phyloP scores from a whole-genome alignment of 1,284 basidiomycete species.

The Apiotrichum veenhuisii region DNA sequence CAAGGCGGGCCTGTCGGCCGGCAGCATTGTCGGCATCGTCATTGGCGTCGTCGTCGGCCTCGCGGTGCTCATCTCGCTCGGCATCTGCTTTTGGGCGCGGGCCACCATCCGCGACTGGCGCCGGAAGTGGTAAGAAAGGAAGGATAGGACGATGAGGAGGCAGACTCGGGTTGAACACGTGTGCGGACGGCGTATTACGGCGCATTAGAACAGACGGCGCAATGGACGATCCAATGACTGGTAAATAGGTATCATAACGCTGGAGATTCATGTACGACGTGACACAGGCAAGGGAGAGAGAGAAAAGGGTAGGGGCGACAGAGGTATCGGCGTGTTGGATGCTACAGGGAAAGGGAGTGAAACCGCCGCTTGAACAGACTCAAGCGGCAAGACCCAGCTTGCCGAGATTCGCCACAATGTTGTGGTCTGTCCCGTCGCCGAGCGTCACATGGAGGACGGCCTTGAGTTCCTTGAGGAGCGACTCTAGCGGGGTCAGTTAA shows the following conservation, averaged over 20 bases:
- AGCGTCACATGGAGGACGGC: slow-evolving; percentile 32
- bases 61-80: neutral
- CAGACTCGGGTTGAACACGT: too few relatives aligned
- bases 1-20: slow-evolving; percentile 55
- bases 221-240: too few relatives aligned
- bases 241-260: too few relatives aligned
- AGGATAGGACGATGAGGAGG: too few relatives aligned
- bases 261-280: too few relatives aligned
- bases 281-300: too few relatives aligned
- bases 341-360: too few relatives aligned
- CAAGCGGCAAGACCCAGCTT: neutral
- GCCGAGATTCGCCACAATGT: slow-evolving; percentile 7
- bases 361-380: too few relatives aligned
- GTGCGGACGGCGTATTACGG: too few relatives aligned
- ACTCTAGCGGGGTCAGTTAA: slow-evolving; percentile 21
- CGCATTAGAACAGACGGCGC: too few relatives aligned
- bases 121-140: neutral
- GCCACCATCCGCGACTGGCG: neutral
- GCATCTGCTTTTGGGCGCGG: neutral
- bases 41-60: slow-evolving; percentile 65
- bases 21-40: slow-evolving; percentile 60
- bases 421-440: slow-evolving; percentile 25
- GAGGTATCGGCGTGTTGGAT: too few relatives aligned
- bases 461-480: slow-evolving; percentile 38
- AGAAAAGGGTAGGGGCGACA: too few relatives aligned